Conservation (phyloP, 495 filamentous ascomycete genomes). For the Podospora bellae-mahoneyi region DNA sequence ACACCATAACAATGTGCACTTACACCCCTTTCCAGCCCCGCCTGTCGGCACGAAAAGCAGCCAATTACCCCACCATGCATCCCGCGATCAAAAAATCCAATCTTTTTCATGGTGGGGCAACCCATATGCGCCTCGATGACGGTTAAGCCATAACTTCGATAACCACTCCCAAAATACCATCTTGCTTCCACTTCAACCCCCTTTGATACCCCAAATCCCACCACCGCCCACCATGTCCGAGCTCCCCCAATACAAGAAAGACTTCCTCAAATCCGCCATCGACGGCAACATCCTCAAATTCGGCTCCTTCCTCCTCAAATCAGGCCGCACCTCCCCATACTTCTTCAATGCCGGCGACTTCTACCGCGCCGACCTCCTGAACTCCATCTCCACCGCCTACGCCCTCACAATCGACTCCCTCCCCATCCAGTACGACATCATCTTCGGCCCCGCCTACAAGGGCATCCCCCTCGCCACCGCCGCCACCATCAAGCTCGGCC, state of each 20-base stretch:
- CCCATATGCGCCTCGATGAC: neutral
- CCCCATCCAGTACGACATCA: constrained; percentile 58
- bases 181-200: neutral
- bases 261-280: constrained; percentile 71
- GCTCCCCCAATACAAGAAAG: constrained; percentile 53
- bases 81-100: neutral
- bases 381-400: constrained; percentile 72
- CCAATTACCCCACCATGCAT: neutral
- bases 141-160: neutral
- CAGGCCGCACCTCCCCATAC: constrained; percentile 89
- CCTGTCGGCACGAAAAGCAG: neutral
- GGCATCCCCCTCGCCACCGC: constrained; percentile 83
- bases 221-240: constrained; percentile 20
- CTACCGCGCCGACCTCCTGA: constrained; percentile 69
- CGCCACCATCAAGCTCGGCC: constrained; percentile 64
- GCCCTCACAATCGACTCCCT: constrained; percentile 62
- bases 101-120: neutral
- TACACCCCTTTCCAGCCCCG: neutral
- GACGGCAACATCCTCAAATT: constrained; percentile 76
- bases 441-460: constrained; percentile 93
- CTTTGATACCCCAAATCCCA: neutral
- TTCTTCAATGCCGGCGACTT: constrained; percentile 95
- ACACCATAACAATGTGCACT: neutral
- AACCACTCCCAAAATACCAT: neutral
- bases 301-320: constrained; percentile 87